phyloP scores from a whole-genome alignment of 1,284 basidiomycete species.

The Termitomyces sp. region DNA sequence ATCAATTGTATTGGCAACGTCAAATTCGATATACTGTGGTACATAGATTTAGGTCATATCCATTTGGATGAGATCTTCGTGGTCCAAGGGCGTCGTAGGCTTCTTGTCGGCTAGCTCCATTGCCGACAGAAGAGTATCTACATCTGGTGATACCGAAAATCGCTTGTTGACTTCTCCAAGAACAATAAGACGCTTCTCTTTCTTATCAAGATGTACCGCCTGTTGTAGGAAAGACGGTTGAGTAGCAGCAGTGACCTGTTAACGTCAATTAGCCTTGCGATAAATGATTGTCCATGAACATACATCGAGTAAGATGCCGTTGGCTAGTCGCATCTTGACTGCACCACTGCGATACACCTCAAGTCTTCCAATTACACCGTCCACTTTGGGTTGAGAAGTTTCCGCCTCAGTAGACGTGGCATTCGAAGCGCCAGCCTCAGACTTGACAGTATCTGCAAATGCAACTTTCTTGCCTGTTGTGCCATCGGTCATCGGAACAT shows the following conservation, averaged over 20 bases:
- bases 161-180: constrained; percentile 84
- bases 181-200: constrained; percentile 57
- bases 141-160: constrained; percentile 82
- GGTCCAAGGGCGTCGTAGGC: constrained; percentile 30
- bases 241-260: constrained; percentile 77
- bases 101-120: constrained; percentile 53
- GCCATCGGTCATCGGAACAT: constrained; percentile 21
- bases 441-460: constrained; percentile 58
- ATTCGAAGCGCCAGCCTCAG: constrained; percentile 27
- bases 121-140: constrained; percentile 72
- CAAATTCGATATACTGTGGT: too few relatives aligned
- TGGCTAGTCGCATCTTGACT: constrained; percentile 81
- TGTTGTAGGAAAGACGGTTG: constrained; percentile 90
- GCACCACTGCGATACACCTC: constrained; percentile 80
- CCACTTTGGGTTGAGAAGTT: constrained; percentile 37
- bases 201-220: constrained; percentile 69
- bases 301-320: constrained; percentile 81
- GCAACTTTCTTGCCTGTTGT: constrained; percentile 47
- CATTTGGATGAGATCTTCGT: constrained; percentile 54
- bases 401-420: constrained; percentile 28
- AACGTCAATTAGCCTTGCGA: constrained; percentile 2
- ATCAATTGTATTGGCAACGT: too few relatives aligned
- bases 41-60: constrained; percentile 41
- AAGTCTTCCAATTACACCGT: constrained; percentile 78
- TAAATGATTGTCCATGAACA: constrained; percentile 23